Percentiles rank a stretch among this genome's conserved stretches.
Conservation (phyloP, 1,284 basidiomycete genomes). For the Heterobasidion occidentale region DNA sequence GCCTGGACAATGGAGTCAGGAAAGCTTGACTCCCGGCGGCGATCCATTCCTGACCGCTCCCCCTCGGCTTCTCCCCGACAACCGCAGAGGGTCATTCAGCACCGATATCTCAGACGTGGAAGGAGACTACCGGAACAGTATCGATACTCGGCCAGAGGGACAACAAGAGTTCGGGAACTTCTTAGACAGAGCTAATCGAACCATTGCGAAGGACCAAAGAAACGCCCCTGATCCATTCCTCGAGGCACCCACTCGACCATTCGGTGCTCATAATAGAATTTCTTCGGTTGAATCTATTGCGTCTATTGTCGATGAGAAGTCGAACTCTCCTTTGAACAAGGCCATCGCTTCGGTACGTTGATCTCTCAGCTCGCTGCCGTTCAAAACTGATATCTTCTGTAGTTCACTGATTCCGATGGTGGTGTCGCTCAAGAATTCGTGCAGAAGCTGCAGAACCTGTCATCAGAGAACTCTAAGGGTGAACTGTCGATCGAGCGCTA, state of each 20-base stretch:
- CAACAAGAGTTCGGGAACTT: constrained; percentile 65
- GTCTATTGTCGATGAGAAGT: constrained; percentile 85
- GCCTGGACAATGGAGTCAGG: constrained; percentile 53
- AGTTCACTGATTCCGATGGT: constrained; percentile 90
- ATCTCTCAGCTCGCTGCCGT: background rate
- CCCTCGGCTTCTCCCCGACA: constrained; percentile 24
- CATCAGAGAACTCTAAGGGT: constrained; percentile 80
- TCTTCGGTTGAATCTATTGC: constrained; percentile 84
- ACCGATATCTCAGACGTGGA: constrained; percentile 46
- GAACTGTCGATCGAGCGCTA: constrained; percentile 90
- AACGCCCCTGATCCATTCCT: constrained; percentile 81
- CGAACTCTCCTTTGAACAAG: constrained; percentile 84
- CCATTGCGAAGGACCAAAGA: constrained; percentile 72
- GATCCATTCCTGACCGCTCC: constrained; percentile 26
- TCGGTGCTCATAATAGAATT: constrained; percentile 71
- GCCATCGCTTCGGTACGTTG: constrained; percentile 73
- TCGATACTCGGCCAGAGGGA: constrained; percentile 10
- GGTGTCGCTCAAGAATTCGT: constrained; percentile 87
- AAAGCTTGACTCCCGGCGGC: constrained; percentile 38
- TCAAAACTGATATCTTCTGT: constrained; percentile 5
- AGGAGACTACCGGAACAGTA: constrained; percentile 38
- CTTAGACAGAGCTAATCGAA: constrained; percentile 75
- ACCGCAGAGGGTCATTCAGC: constrained; percentile 38
- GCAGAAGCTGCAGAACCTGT: constrained; percentile 72
- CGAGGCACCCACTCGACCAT: constrained; percentile 66